Conservation (phyloP, 2,329 filamentous ascomycete genomes). For the Penicillium sp. region DNA sequence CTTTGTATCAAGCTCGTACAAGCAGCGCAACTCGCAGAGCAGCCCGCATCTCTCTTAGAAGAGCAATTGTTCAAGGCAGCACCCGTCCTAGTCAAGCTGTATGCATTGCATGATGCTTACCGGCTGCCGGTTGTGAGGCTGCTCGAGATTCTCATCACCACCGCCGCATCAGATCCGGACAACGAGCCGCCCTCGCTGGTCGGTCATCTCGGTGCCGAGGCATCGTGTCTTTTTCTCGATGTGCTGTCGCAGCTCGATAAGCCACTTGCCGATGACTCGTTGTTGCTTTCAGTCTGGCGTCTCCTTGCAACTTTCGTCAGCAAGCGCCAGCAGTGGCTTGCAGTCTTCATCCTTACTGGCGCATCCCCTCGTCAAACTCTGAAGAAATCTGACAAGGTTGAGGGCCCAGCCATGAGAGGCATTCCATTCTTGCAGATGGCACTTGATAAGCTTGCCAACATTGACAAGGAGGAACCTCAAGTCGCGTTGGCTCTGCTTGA, state of each 20-base stretch:
- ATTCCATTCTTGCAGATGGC: slow-evolving; percentile 75
- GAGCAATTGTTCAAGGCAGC: slow-evolving; percentile 78
- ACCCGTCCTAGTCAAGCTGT: slow-evolving; percentile 74
- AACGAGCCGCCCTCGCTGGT: slow-evolving; percentile 92
- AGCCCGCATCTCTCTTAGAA: slow-evolving; percentile 67
- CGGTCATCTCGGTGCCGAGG: slow-evolving; percentile 79
- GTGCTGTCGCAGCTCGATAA: slow-evolving; percentile 75
- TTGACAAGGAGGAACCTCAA: slow-evolving; percentile 64
- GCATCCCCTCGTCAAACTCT: slow-evolving; percentile 77
- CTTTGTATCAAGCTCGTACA: slow-evolving; percentile 72
- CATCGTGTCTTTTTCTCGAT: slow-evolving; percentile 80
- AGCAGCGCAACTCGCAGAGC: slow-evolving; percentile 65
- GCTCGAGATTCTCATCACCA: slow-evolving; percentile 71
- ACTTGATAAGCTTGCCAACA: slow-evolving; percentile 66
- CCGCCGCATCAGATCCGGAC: slow-evolving; percentile 61
- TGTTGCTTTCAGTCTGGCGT: slow-evolving; percentile 74
- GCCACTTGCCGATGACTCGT: slow-evolving; percentile 66
- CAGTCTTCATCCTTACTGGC: slow-evolving; percentile 87
- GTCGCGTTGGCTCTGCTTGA: slow-evolving; percentile 76
- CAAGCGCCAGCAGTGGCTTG: slow-evolving; percentile 93
- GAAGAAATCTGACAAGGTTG: slow-evolving; percentile 51
- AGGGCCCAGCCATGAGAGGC: slow-evolving; percentile 52
- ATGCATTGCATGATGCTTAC: slow-evolving; percentile 68
- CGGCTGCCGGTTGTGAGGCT: slow-evolving; percentile 67
- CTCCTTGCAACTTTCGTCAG: slow-evolving; percentile 84